Percentiles rank a stretch among this genome's conserved stretches.
phyloP scores from a whole-genome alignment of 495 filamentous ascomycete species.

The Penicillium silybi region DNA sequence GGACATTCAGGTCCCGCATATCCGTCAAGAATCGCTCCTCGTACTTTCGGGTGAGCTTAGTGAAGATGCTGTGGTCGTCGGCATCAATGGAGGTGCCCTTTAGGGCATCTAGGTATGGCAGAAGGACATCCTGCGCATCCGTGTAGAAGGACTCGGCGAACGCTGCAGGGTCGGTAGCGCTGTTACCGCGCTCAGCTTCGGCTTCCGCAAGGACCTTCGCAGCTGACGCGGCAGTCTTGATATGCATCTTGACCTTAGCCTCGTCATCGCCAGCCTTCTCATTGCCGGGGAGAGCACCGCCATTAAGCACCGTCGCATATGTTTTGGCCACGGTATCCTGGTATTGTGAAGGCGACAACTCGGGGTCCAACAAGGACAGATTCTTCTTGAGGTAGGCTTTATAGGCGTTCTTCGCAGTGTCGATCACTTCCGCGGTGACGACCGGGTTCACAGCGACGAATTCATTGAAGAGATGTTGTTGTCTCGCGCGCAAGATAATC shows the following conservation, averaged over 20 bases:
- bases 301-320: slow-evolving; percentile 57
- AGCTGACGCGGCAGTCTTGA: slow-evolving; percentile 68
- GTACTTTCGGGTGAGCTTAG: slow-evolving; percentile 73
- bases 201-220: slow-evolving; percentile 49
- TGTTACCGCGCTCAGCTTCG: slow-evolving; percentile 34
- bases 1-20: slow-evolving; percentile 80
- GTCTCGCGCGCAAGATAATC: slow-evolving; percentile 81
- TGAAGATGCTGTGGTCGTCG: slow-evolving; percentile 72
- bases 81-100: slow-evolving; percentile 72
- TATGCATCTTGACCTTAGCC: slow-evolving; percentile 89
- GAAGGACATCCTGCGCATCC: slow-evolving; percentile 61
- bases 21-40: slow-evolving; percentile 82
- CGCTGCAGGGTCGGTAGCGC: slow-evolving; percentile 13
- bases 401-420: slow-evolving; percentile 64
- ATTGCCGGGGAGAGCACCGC: slow-evolving; percentile 53
- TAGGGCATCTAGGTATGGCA: slow-evolving; percentile 79
- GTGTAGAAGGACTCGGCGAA: slow-evolving; percentile 55
- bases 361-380: slow-evolving; percentile 56
- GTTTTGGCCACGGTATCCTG: slow-evolving; percentile 49
- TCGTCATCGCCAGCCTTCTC: slow-evolving; percentile 69
- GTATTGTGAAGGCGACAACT: slow-evolving; percentile 44
- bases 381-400: slow-evolving; percentile 71
- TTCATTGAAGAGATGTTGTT: slow-evolving; percentile 66
- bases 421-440: slow-evolving; percentile 48
- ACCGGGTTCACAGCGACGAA: slow-evolving; percentile 44